Percentiles rank a stretch among this genome's conserved stretches.
phyloP scores from a whole-genome alignment of 2,329 filamentous ascomycete species.

The Phaeosphaeriaceae sp. region DNA sequence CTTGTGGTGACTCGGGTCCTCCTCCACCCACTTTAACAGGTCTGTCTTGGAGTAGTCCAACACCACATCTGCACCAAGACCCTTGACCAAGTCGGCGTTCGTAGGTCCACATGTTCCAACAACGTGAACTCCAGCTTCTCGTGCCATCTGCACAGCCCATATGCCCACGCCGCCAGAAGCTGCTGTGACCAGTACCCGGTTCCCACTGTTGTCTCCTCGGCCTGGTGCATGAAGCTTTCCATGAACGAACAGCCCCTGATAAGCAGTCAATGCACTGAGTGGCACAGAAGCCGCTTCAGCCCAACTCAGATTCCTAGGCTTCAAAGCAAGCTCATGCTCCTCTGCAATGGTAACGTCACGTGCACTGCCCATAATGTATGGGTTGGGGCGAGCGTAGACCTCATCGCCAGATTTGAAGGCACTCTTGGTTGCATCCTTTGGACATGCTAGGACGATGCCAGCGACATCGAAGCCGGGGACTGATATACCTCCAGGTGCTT shows the following conservation, averaged over 20 bases:
- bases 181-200: conserved; percentile 54
- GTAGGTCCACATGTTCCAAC: conserved; percentile 50
- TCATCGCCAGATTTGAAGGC: conserved; percentile 49
- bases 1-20: conserved; percentile 28
- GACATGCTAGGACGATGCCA: conserved; percentile 48
- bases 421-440: conserved; percentile 28
- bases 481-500: conserved; percentile 21
- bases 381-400: conserved; percentile 25
- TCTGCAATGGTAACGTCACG: conserved; percentile 48
- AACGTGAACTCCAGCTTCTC: conserved; percentile 48
- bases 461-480: conserved; percentile 55
- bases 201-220: conserved; percentile 21
- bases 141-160: conserved; percentile 55
- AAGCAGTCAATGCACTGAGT: conserved; percentile 53
- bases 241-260: conserved; percentile 51
- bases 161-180: conserved; percentile 56
- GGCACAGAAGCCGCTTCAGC: conserved; percentile 50
- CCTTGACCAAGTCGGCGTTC: conserved; percentile 51
- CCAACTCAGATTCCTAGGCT: conserved; percentile 47
- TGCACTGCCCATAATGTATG: conserved; percentile 46
- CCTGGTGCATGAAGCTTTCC: conserved; percentile 9
- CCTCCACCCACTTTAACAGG: conserved; percentile 44
- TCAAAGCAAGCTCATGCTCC: conserved; percentile 48
- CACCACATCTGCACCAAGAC: conserved; percentile 51
- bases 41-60: conserved; percentile 50